Base-by-base conservation (phyloP, 805 yeast species). In the Lipomyces lipofer region DNA sequence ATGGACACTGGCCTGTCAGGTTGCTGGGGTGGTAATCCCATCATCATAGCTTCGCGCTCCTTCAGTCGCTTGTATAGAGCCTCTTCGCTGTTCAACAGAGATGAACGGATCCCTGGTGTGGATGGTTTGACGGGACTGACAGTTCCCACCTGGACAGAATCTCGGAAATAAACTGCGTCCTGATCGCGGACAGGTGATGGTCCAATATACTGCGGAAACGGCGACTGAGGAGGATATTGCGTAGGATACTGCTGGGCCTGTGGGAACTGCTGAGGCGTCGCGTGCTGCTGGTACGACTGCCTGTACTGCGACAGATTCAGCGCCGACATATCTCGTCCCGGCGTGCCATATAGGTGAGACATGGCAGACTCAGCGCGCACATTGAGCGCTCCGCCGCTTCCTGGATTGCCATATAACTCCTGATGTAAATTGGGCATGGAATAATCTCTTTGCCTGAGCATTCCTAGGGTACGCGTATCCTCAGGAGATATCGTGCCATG, bases 61-160 rank as follows among this genome's bases (percentile, higher is more conserved):
- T 28, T 39, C 33, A 53, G 15, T 12, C 58, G 43, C 43, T 32
- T 30, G 13, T 15, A 22, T n/a, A 46, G 24, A 15, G 58, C 58
- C 28, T 53, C 54, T 42, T 53, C 58, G 38, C 54, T 49, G 38
- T 53, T 49, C 47, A 53, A 9, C 13, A 29, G 33, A 13, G 45
- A 46, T 5, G 40, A 24, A 3, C 13, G 32, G 15, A 25, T 25
- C 28, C 29, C 19, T 21, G 27, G 19, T 25, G 27, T 17, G 21
- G 40, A 36, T 5, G 19, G 13, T 7, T 36, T 36, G 13, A 36
- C 22, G 5, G 40, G 24, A 36, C 3, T 4, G 13, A 15, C n/a
- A 29, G 43, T 19, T 9, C 17, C 3, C 13, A 32, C 24, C 27
- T 36, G 30, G 6, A 36, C 8, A 22, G 29, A 29, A n/a, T 44